phyloP scores from a whole-genome alignment of 176 grass and related monocot species.

The Aegilops longissima region DNA sequence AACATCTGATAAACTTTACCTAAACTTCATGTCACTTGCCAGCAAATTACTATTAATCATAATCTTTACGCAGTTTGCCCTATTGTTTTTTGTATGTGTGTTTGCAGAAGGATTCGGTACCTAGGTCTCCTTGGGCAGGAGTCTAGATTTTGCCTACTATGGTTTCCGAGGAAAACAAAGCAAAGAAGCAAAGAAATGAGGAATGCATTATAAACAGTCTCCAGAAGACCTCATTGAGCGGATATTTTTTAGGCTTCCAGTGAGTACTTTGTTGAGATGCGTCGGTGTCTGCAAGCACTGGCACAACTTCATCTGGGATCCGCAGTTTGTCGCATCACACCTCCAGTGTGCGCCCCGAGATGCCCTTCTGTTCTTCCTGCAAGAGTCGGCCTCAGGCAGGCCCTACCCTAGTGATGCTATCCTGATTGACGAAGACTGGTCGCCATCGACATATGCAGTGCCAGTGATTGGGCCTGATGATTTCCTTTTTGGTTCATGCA shows the following conservation, averaged over 20 bases:
- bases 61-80: neutral
- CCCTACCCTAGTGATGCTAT: slow-evolving; percentile 29
- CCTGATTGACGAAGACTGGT: slow-evolving; percentile 16
- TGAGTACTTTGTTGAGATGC: slow-evolving; percentile 24
- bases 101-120: slow-evolving; percentile 6
- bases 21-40: neutral
- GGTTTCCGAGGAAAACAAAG: neutral
- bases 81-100: neutral
- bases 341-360: neutral
- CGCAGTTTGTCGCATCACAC: neutral
- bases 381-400: neutral
- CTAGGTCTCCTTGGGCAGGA: neutral
- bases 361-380: slow-evolving; percentile 1
- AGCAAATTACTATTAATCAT: neutral
- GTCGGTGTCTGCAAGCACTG: slow-evolving; percentile 33
- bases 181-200: neutral
- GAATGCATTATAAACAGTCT: neutral
- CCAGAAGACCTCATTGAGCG: slow-evolving; percentile 12
- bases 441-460: neutral
- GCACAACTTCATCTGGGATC: slow-evolving; percentile 11
- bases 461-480: slow-evolving; percentile 23
- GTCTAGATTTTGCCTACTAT: neutral
- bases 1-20: neutral
- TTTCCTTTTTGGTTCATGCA: neutral
- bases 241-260: slow-evolving; percentile 21